Conservation (phyloP, 2,329 filamentous ascomycete genomes). For the Hortaea werneckii region DNA sequence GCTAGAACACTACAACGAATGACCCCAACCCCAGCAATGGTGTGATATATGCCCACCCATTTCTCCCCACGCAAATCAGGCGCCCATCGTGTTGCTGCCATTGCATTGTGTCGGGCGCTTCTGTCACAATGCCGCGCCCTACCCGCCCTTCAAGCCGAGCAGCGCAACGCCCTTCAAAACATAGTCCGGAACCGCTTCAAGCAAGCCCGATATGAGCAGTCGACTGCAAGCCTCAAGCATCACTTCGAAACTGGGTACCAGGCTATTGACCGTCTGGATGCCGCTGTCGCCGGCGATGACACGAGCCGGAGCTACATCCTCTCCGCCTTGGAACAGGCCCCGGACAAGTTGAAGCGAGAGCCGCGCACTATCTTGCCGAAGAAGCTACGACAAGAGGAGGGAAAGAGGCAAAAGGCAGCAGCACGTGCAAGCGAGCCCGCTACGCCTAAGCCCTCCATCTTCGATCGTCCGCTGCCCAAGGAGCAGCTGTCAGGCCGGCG, state of each 20-base stretch:
- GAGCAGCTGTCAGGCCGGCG: conserved; percentile 40
- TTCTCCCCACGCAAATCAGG: conserved; percentile 38
- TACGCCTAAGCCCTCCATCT: conserved; percentile 5
- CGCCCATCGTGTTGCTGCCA: conserved; percentile 47
- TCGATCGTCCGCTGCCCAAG: conserved; percentile 19
- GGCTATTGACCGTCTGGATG: conserved; percentile 36
- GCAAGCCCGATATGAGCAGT: conserved; percentile 48
- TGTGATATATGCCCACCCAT: conserved; percentile 16
- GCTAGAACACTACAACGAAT: too few relatives aligned
- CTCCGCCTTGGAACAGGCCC: conserved; percentile 17
- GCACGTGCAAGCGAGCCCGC: background rate
- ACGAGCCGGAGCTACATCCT: conserved; percentile 18
- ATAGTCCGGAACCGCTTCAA: conserved; percentile 54
- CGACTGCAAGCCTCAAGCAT: conserved; percentile 49
- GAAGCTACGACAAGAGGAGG: background rate
- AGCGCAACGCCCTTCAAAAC: conserved; percentile 41
- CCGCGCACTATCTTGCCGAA: conserved; percentile 1
- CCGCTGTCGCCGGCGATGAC: conserved; percentile 25
- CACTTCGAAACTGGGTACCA: conserved; percentile 61
- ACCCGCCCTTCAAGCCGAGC: conserved; percentile 3
- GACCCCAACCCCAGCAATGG: too few relatives aligned
- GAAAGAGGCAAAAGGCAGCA: background rate
- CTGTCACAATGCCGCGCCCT: conserved; percentile 42
- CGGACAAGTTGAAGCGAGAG: conserved; percentile 13
- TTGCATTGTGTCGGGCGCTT: conserved; percentile 64